Evolutionary conservation across 2,329 filamentous ascomycete species (phyloP), one percentile per base, ranked within the genome.

Genomic region (Ceratocystis huliohia): DNA sequence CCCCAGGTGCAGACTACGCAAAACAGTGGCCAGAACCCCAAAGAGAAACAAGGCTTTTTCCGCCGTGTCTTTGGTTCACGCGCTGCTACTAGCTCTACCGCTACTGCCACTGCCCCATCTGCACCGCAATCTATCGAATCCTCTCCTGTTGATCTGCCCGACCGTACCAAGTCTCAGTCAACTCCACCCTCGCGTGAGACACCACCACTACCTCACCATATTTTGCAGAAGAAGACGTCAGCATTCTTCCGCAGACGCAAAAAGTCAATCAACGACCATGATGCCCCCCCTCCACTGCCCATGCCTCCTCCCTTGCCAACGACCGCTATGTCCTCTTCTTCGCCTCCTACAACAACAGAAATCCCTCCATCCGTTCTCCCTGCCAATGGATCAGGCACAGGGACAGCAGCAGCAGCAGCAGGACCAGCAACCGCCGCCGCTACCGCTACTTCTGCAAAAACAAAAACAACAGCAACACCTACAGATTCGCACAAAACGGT

Each of bases 181-280:
- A 75, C 77, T 25, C 79, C 81, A 45, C 79, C 81, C 1, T 80
- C 81, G 3, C 76, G 81, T 67, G 81, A 84, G 69, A 71, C 73
- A 1, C 73, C 73, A 5, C 75, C 76, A 30, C 76, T 76, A 25
- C 77, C 80, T 63, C 78, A 77, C 65, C 74, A 79, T 17, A 78
- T 78, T 22, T 78, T 96, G 64, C 88, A 89, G 72, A 96, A 96
- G 79, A 96, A 96, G 75, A 84, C 90, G 3, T 95, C 93, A 0
- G 93, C 91, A 0, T 97, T 99, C 77, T 97, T 97, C 78, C 84
- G 94, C 69, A 83, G 94, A 68, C 84, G 92, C 69, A 97, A 97
- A 82, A 95, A 93, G 81, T 96, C 92, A 4, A 76, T 91, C 44
- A 83, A 85, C 15, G 91, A 95, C 69, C 41, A 48, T 37, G 81